Evolutionary conservation across 805 yeast genomes (phyloP), one percentile per base, ranked within the genome.

Genomic region (Yarrowia yakushimensis): DNA sequence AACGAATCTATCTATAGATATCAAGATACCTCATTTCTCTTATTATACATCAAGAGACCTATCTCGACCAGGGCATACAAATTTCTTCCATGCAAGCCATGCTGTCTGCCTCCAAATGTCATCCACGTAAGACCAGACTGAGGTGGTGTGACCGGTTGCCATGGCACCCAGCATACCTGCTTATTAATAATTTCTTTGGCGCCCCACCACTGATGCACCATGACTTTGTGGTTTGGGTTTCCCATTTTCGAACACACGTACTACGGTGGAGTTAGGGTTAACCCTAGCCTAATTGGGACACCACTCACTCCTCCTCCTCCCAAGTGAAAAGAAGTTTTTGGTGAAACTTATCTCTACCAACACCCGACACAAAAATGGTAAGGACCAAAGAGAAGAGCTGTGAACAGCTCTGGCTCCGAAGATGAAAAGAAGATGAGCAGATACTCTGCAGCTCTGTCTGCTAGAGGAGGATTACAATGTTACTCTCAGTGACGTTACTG

Each of bases 341-440:
- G 48, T 55, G 48, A 55, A 55, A 39, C 61, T 41, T 39, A 27
- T 39, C 48, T 55, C 61, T 39, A 28, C 46, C 43, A 17, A 39
- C 61, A 39, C 48, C 39, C 61, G 48, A 55, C 61, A 55, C 61
- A 55, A 41, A 36, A 55, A 55, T 55, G 61, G 61, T 55, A 41
- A 55, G 61, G 46, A 55, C 48, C 48, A 25, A 36, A 30, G 59
- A 52, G 59, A 23, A 36, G 59, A 36, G 59, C 34, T 23, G 43
- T 25, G 20, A 52, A 52, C 57, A 23, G 27, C 59, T 36, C 59
- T 52, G 59, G 37, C 42, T 30, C 37, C 25, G 13, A 36, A 10
- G 57, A 50, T 17, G 36, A 23, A 6, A 34, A 34, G 31, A 36
- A 34, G 12, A 41, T 23, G 43, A 52, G 43, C 42, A 52, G 57